Evolutionary conservation across 2,329 filamentous ascomycete genomes (phyloP).

Genomic region (Colletotrichum lentis): DNA sequence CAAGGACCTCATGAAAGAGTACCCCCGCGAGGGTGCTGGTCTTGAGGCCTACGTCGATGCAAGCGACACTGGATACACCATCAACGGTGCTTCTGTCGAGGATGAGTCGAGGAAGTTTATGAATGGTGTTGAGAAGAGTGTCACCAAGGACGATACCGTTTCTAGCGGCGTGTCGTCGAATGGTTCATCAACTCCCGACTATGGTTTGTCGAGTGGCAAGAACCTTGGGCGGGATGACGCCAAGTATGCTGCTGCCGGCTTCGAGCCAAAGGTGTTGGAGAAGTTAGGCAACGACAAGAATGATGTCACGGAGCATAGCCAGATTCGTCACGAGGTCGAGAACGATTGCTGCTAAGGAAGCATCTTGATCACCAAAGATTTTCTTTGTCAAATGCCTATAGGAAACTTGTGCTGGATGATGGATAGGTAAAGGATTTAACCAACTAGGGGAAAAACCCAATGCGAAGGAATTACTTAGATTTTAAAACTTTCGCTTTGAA

Average conservation of each 20-base stretch:
- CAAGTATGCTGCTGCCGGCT: constrained; percentile 4
- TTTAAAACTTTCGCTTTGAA: too few relatives aligned
- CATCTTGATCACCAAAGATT: neutral
- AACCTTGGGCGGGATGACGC: constrained; percentile 1
- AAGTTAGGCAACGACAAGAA: constrained; percentile 2
- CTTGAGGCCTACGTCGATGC: constrained; percentile 75
- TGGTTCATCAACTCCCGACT: constrained; percentile 19
- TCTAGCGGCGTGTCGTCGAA: neutral
- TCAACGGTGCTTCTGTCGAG: constrained; percentile 43
- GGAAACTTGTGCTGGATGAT: too few relatives aligned
- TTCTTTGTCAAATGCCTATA: neutral
- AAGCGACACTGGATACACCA: constrained; percentile 69
- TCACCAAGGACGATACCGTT: constrained; percentile 8
- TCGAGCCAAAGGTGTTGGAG: neutral
- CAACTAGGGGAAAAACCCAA: too few relatives aligned
- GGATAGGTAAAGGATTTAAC: too few relatives aligned
- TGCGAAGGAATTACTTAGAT: too few relatives aligned
- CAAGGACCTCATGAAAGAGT: constrained; percentile 69
- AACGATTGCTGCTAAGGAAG: neutral
- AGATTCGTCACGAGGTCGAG: constrained; percentile 11
- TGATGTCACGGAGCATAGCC: neutral
- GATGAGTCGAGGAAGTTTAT: neutral
- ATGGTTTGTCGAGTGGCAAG: constrained; percentile 26
- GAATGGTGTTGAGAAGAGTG: constrained; percentile 8
- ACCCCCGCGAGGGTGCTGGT: constrained; percentile 70